Evolutionary conservation across 2,329 filamentous ascomycete species (phyloP), one percentile per base, ranked within the genome.

Genomic region (Leptographium radiaticola): DNA sequence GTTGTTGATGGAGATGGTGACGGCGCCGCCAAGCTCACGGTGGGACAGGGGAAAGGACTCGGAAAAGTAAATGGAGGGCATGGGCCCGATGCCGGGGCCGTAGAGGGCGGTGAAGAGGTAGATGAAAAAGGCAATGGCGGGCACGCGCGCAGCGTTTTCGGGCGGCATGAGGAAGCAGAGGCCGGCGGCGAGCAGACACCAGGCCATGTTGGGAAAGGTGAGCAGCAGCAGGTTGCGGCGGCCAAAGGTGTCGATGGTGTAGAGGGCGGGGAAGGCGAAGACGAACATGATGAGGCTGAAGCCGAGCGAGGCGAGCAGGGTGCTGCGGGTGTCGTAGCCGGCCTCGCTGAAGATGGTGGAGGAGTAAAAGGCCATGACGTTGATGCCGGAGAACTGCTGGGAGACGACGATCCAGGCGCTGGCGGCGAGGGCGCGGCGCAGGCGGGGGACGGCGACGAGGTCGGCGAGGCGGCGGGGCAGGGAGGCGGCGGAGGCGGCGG

Each of bases 41-140:
- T 86, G 82, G 1, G 80, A 83, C 2, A 86, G 73, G 0, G 84
- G 83, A 63, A 83, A 87, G 3, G 84, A 79, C 64, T 87, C 84
- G 46, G 83, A 81, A 6, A 74, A 77, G 67, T 86, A 86, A 0
- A 79, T 78, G 62, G 81, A 86, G 0, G 83, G 82, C 20, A 86
- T 81, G 12, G 79, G 78, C 0, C 81, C 83, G 67, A 86, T 83
- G 2, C 76, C 63, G 4, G 61, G 63, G 1, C 58, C 60, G 54
- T 64, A 64, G 49, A 61, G 59, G 39, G 59, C 60, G 31, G 55
- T 51, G 47, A 65, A 65, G 43, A 65, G 56, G 58, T 63, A 64
- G 50, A 64, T 51, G 47, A 62, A 62, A 59, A 75, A 75, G 34
- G 78, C 68, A 53, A 80, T 78, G 30, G 77, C 63, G 0, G 74